These are phyloP conservation scores for Backusella mclennaniae DNA, from an alignment of 192 early-diverging fungal genomes.

Conservation along the genomic window DNA sequence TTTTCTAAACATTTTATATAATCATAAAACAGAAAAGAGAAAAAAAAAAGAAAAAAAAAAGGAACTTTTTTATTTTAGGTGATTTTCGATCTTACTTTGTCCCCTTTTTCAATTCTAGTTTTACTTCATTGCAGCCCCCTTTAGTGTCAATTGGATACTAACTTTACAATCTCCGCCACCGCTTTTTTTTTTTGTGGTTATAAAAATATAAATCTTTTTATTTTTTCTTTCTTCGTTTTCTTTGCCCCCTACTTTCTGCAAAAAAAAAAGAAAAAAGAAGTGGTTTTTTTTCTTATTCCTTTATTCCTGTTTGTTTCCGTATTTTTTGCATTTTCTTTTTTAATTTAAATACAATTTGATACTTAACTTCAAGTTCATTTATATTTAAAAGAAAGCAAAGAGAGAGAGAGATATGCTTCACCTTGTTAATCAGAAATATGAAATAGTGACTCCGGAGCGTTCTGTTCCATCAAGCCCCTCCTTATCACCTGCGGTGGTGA, in stretches of 20 bases:
- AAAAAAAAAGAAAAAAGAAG: neutral
- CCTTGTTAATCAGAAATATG: constrained; percentile 28
- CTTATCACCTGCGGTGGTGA: constrained; percentile 25
- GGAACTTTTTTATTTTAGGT: neutral
- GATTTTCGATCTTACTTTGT: neutral
- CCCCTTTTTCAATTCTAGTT: neutral
- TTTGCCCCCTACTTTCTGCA: constrained; percentile 7
- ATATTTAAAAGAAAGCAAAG: neutral
- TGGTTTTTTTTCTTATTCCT: neutral
- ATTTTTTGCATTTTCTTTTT: neutral
- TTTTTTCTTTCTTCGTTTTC: constrained; percentile 1
- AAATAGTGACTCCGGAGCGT: constrained; percentile 33
- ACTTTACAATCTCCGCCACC: neutral
- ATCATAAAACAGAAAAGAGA: neutral
- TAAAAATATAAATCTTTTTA: neutral
- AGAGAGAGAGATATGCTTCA: neutral
- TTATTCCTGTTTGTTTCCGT: constrained; percentile 11
- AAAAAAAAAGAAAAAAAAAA: constrained; percentile 10
- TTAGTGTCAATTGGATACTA: neutral
- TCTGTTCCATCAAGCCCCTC: constrained; percentile 30
- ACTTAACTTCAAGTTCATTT: neutral
- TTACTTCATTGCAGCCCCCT: neutral
- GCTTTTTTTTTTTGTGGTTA: neutral
- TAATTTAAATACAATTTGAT: neutral
- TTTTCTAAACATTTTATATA: constrained; percentile 22